phyloP scores from a whole-genome alignment of 1,284 basidiomycete genomes.

The Sporisorium scitamineum region DNA sequence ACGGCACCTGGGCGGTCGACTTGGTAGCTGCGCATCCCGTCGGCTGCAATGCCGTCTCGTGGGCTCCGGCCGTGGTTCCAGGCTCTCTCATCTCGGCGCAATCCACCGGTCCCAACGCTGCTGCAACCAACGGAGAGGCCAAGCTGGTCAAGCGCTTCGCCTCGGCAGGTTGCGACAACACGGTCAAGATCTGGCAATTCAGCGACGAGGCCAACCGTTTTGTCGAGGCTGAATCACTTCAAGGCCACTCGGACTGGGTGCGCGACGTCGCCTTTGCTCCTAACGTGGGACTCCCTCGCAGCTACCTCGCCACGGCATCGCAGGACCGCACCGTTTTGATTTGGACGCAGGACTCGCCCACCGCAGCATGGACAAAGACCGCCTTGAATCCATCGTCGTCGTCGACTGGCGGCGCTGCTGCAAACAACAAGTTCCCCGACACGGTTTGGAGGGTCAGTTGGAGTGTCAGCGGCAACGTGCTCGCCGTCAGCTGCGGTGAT shows the following conservation, averaged over 20 bases:
- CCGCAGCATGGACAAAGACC: conserved; percentile 85
- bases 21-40: conserved; percentile 96
- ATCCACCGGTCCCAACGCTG: conserved; percentile 66
- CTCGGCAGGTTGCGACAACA: conserved; percentile 93
- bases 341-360: conserved; percentile 88
- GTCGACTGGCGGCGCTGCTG: conserved; percentile 12
- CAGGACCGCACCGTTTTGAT: conserved; percentile 90
- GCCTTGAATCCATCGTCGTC: conserved; percentile 78
- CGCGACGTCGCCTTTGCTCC: conserved; percentile 98
- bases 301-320: conserved; percentile 93
- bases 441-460: conserved; percentile 94
- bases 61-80: conserved; percentile 91
- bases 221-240: conserved; percentile 60
- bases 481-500: conserved; percentile 97
- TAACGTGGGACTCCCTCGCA: conserved; percentile 91
- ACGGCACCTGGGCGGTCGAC: conserved; percentile 94
- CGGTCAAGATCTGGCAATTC: conserved; percentile 94
- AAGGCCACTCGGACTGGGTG: conserved; percentile 90
- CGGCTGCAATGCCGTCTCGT: conserved; percentile 96
- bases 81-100: conserved; percentile 74
- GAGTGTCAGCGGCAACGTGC: conserved; percentile 94
- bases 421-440: conserved; percentile 62
- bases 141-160: conserved; percentile 75
- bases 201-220: conserved; percentile 65
- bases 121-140: conserved; percentile 20